Conservation (phyloP, 2,329 filamentous ascomycete genomes). For the Cladorrhinum sp. region DNA sequence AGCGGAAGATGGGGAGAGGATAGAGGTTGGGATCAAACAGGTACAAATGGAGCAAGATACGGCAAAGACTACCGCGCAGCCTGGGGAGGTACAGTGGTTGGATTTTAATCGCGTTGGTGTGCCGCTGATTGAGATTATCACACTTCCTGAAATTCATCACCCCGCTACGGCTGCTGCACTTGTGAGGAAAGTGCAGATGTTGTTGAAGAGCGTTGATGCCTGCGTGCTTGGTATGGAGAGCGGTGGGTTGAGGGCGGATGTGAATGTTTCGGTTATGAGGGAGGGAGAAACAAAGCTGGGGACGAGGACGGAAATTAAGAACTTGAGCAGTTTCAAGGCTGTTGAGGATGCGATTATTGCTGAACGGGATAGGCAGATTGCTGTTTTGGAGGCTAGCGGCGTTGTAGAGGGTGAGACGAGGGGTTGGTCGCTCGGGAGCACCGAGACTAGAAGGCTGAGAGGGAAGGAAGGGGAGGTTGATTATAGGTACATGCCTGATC, state of each 20-base stretch:
- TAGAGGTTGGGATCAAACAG: slow-evolving; percentile 82
- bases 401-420: slow-evolving; percentile 80
- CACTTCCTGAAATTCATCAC: slow-evolving; percentile 80
- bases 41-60: slow-evolving; percentile 98
- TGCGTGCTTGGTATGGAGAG: slow-evolving; percentile 91
- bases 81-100: slow-evolving; percentile 70
- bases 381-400: slow-evolving; percentile 71
- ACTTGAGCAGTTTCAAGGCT: slow-evolving; percentile 89
- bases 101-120: slow-evolving; percentile 93
- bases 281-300: slow-evolving; percentile 59
- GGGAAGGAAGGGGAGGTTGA: slow-evolving; percentile 97
- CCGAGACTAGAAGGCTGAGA: slow-evolving; percentile 74
- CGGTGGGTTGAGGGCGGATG: slow-evolving; percentile 85
- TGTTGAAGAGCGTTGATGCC: slow-evolving; percentile 76
- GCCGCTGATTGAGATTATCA: slow-evolving; percentile 93
- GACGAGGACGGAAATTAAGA: slow-evolving; percentile 95
- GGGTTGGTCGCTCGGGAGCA: slow-evolving; percentile 84
- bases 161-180: slow-evolving; percentile 84
- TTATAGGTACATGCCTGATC: slow-evolving; percentile 97
- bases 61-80: slow-evolving; percentile 83
- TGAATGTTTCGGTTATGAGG: slow-evolving; percentile 85
- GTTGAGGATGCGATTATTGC: slow-evolving; percentile 93
- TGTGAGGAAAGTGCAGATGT: slow-evolving; percentile 81
- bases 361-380: slow-evolving; percentile 85
- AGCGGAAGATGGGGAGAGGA: slow-evolving; percentile 64